Base-by-base conservation (phyloP, 345 rosid genomes). In the Aquilaria yunnanensis region DNA sequence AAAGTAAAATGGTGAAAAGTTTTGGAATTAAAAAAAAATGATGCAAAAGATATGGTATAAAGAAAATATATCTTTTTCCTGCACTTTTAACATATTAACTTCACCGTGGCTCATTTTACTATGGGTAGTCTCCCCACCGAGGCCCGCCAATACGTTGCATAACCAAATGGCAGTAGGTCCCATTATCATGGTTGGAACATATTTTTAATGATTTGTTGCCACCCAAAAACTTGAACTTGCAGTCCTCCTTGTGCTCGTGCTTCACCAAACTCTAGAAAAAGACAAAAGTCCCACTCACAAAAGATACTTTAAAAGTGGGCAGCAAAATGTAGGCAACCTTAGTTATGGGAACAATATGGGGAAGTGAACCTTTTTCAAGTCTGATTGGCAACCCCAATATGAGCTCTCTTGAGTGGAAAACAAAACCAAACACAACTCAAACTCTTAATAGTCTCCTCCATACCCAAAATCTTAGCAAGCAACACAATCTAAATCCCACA, bases 401-500 rank as follows among this genome's bases (percentile, higher is more conserved):
- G 32, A 32, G 56, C 46, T 32, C 54, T 41, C 14, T 9, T 3
- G n/a, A 51, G 46, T 12, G 23, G n/a, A 47, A 14, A 32, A 33
- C 31, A 32, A 56, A 54, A 30, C 11, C 51, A 34, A 14, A 46
- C 54, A 31, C 41, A 61, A 11, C 5, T 53, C 32, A 47, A 56
- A 51, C 33, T 30, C 47, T 64, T 60, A 60, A 58, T 67, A 51
- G 57, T 52, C 29, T 48, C 47, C 48, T 53, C 63, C 43, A 37
- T 3, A 37, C 41, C 29, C 60, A 9, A 60, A 63, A 64, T 43
- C 60, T 56, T 69, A 48, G 46, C 11, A 34, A 49, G 57, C 49
- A 55, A 66, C 56, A 50, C 62, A 59, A 59, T 45, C 53, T 52
- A 41, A 49, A 61, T 55, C 66, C 52, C 58, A 57, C 29, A 73